These are phyloP conservation scores for Viola pubescens DNA, from an alignment of 441 rosid species.

Conservation along the genomic window DNA sequence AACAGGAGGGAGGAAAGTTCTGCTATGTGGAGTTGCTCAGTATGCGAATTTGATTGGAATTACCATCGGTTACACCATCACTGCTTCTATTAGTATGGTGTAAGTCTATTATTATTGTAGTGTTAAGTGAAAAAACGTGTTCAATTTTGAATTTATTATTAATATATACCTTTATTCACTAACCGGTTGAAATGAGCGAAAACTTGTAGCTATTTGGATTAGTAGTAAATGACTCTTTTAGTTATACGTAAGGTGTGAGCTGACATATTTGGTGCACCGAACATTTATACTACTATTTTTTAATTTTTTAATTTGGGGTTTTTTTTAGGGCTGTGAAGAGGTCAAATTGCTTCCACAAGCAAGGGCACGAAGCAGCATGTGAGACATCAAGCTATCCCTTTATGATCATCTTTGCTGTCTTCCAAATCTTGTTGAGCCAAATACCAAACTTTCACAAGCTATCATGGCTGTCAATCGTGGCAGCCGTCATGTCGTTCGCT, in stretches of 20 bases:
- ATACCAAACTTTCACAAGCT: slow-evolving; percentile 82
- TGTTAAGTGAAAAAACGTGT: too few relatives aligned
- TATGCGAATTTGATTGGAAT: slow-evolving; percentile 60
- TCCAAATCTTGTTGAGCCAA: slow-evolving; percentile 70
- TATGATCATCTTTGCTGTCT: slow-evolving; percentile 63
- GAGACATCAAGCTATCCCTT: slow-evolving; percentile 48
- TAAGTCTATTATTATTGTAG: slow-evolving; percentile 26
- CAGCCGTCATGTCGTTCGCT: slow-evolving; percentile 79
- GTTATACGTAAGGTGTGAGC: too few relatives aligned
- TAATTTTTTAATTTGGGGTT: background rate
- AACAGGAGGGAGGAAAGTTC: slow-evolving; percentile 70
- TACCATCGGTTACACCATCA: slow-evolving; percentile 82
- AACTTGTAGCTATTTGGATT: too few relatives aligned
- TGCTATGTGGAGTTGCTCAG: slow-evolving; percentile 79
- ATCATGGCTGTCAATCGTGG: slow-evolving; percentile 82
- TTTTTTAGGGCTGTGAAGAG: slow-evolving; percentile 61
- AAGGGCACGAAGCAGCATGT: slow-evolving; percentile 59
- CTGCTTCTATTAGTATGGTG: slow-evolving; percentile 94
- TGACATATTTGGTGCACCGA: too few relatives aligned
- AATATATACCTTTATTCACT: background rate
- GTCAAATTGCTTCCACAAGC: slow-evolving; percentile 77
- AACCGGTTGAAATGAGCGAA: background rate
- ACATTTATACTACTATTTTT: background rate
- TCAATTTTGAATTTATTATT: background rate
- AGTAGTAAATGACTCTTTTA: too few relatives aligned